These are phyloP conservation scores for Tephrocybe sp. DNA, from an alignment of 768 basidiomycete species.

Conservation along the genomic window DNA sequence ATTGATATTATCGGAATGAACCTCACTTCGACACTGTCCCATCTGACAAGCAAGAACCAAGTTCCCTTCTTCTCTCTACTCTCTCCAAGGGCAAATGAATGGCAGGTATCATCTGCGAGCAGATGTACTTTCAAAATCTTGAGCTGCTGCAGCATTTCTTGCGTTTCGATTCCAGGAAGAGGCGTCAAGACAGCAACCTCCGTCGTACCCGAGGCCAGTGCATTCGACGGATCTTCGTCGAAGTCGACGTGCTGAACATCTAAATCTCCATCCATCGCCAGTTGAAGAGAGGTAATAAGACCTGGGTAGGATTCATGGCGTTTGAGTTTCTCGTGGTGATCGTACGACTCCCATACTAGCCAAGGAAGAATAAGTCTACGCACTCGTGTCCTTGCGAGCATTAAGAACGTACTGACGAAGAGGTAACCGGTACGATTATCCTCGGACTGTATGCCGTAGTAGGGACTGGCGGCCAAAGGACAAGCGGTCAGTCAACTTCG, in stretches of 20 bases:
- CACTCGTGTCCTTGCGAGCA: not conserved
- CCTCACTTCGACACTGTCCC: slow-evolving; percentile 14
- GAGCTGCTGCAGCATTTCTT: not conserved
- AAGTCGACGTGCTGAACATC: slow-evolving; percentile 12
- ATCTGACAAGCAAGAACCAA: slow-evolving; percentile 7
- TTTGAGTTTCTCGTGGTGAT: slow-evolving; percentile 7
- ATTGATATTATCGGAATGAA: not conserved
- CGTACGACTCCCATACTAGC: slow-evolving; percentile 14
- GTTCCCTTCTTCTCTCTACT: slow-evolving; percentile 11
- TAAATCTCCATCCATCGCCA: not conserved
- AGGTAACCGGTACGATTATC: slow-evolving; percentile 10
- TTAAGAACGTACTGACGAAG: slow-evolving; percentile 8
- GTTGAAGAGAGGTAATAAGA: not conserved
- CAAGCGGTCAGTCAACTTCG: not conserved
- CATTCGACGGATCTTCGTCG: not conserved
- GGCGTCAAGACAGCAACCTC: slow-evolving; percentile 2
- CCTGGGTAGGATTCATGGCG: slow-evolving; percentile 1
- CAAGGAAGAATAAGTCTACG: not conserved
- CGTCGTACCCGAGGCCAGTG: slow-evolving; percentile 4
- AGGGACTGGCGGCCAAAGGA: not conserved
- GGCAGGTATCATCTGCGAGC: not conserved
- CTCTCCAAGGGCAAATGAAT: slow-evolving; percentile 2
- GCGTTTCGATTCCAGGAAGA: not conserved
- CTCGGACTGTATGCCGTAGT: slow-evolving; percentile 15
- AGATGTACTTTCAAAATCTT: not conserved